Base-by-base conservation (phyloP, 1,139 yeast species). In the Candida sojae region DNA sequence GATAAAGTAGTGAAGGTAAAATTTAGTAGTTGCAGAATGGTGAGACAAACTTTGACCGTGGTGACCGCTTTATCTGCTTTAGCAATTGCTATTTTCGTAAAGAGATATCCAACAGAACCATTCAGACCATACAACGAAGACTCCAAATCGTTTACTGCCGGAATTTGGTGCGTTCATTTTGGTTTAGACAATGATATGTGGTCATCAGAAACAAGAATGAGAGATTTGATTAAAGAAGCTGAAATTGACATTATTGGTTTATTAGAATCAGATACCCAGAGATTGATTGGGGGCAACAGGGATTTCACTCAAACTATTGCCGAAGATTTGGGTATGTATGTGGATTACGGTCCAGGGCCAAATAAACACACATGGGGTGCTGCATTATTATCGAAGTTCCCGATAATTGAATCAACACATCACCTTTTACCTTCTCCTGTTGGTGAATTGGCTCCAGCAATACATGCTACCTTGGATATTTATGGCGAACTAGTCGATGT, bases 311-410 rank as follows among this genome's bases (percentile, higher is more conserved):
- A 90, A 68, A 84, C 84, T 53, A 75, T 93, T 53, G 97, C 97
- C 0, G 96, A 91, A 67, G 97, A 92, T 57, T 77, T 93, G 57
- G 93, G 92, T 33, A 90, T 90, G 93, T 93, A 92, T 64, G 92
- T 85, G 25, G 99, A 93, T 67, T 93, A 84, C 62, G 99, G 99
- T 11, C 99, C 99, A 4, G 97, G 98, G 11, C 97, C 99, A 49
- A 89, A 91, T 65, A 88, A 92, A 67, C 98, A 93, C 68, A 93
- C 99, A 0, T 93, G 99, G 99, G 99, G 99, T 39, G 88, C 95
- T 45, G 95, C 95, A 1, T 75, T 93, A 53, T 75, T 93, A 55
- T 91, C 98, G 32, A 91, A 92, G 64, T 93, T 92, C 79, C 99
- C 99, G 29, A 93, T 93, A 54, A 59, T 93, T 51, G 81, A 86